phyloP scores from a whole-genome alignment of 2,329 filamentous ascomycete genomes.

The Hypoxylon sp. region DNA sequence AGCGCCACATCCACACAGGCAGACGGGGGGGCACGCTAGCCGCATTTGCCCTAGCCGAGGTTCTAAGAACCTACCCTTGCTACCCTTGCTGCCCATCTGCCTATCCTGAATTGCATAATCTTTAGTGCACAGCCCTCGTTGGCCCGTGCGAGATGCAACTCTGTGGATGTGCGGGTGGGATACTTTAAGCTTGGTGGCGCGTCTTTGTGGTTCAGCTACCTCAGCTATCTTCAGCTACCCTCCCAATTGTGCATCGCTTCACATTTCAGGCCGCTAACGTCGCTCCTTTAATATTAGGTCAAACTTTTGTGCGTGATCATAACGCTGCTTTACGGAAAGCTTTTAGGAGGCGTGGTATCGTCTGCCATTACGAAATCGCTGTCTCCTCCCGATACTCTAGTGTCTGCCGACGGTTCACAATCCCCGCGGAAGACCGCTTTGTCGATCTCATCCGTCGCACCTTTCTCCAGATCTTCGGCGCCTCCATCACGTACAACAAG shows the following conservation, averaged over 20 bases:
- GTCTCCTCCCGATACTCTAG: constrained; percentile 24
- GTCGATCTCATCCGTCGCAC: constrained; percentile 59
- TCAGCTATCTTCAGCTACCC: constrained; percentile 11
- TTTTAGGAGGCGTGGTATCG: constrained; percentile 38
- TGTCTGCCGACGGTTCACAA: constrained; percentile 49
- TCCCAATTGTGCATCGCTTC: constrained; percentile 27
- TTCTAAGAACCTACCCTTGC: background rate
- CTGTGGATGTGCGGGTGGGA: constrained; percentile 3
- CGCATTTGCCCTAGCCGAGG: background rate
- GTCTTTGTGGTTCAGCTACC: constrained; percentile 24
- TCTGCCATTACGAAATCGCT: constrained; percentile 34
- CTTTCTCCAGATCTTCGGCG: constrained; percentile 58
- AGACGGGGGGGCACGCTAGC: constrained; percentile 1
- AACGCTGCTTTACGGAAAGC: constrained; percentile 39
- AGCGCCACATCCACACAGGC: constrained; percentile 5
- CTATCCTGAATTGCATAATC: background rate
- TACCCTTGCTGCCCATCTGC: no score
- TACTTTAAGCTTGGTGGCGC: constrained; percentile 18
- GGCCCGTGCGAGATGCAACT: constrained; percentile 1
- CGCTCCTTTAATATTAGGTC: constrained; percentile 30
- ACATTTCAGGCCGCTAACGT: constrained; percentile 46
- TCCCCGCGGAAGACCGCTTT: constrained; percentile 44
- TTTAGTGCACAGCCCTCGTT: background rate
- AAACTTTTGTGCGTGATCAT: constrained; percentile 40
- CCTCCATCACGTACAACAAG: constrained; percentile 48